Percentiles rank a stretch among this genome's conserved stretches.
These are phyloP conservation scores for Nakazawaea wickerhamii DNA, from an alignment of 805 yeast species.

Conservation along the genomic window DNA sequence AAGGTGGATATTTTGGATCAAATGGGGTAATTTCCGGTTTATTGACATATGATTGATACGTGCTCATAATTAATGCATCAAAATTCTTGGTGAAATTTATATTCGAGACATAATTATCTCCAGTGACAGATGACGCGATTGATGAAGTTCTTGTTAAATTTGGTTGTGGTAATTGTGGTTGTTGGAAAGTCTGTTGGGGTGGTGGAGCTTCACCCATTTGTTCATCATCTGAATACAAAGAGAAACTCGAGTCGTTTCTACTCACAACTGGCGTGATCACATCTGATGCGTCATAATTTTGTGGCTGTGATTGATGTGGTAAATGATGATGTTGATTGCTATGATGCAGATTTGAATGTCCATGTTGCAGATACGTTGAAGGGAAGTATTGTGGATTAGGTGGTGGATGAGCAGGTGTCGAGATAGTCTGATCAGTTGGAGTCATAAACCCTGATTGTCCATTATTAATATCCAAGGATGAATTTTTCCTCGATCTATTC, in stretches of 20 bases:
- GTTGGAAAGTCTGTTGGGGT: background rate
- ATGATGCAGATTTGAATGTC: background rate
- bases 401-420: slow-evolving; percentile 13
- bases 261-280: slow-evolving; percentile 10
- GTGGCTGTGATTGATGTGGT: slow-evolving; percentile 3
- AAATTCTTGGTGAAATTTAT: slow-evolving; percentile 31
- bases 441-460: slow-evolving; percentile 14
- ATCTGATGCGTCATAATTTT: background rate
- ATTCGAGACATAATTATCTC: slow-evolving; percentile 17
- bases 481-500: slow-evolving; percentile 14
- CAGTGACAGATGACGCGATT: slow-evolving; percentile 11
- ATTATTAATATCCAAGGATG: slow-evolving; percentile 10
- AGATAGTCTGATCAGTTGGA: slow-evolving; percentile 14
- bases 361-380: background rate
- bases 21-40: slow-evolving; percentile 68
- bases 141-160: slow-evolving; percentile 12
- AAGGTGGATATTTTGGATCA: slow-evolving; percentile 58
- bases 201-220: slow-evolving; percentile 8
- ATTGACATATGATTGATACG: slow-evolving; percentile 42
- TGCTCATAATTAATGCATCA: slow-evolving; percentile 38
- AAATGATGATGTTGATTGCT: slow-evolving; percentile 1
- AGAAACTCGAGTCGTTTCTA: slow-evolving; percentile 14
- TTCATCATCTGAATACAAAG: slow-evolving; percentile 17
- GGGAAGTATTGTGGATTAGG: slow-evolving; percentile 10
- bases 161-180: slow-evolving; percentile 6